These are phyloP conservation scores for Lycium ferocissimum DNA, from an alignment of 257 asterid species.

Conservation along the genomic window DNA sequence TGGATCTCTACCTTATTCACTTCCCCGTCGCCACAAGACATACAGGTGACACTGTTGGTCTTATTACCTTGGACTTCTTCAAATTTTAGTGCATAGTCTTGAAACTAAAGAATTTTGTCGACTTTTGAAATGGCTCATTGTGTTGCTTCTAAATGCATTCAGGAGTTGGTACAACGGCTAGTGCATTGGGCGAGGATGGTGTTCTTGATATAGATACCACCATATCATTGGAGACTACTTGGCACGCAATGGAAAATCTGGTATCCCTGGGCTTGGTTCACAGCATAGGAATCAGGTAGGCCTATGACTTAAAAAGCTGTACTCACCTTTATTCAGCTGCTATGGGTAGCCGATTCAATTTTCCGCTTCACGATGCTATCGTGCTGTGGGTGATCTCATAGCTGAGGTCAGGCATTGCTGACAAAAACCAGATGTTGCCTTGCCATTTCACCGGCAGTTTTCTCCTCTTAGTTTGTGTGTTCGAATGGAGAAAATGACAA, in stretches of 20 bases:
- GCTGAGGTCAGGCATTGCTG: background rate
- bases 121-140: background rate
- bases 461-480: background rate
- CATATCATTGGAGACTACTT: conserved; percentile 65
- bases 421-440: background rate
- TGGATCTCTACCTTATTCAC: conserved; percentile 70
- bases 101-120: background rate
- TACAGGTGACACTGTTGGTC: conserved; percentile 50
- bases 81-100: too few species aligned
- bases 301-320: background rate
- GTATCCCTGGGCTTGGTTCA: conserved; percentile 64
- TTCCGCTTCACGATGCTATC: background rate
- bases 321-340: background rate
- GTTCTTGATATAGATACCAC: conserved; percentile 68
- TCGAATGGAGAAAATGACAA: background rate
- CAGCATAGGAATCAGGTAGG: conserved; percentile 71
- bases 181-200: conserved; percentile 71
- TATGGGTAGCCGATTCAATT: background rate
- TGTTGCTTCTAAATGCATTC: conserved; percentile 25
- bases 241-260: conserved; percentile 70
- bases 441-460: background rate
- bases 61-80: background rate
- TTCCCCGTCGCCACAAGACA: conserved; percentile 74
- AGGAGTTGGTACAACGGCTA: conserved; percentile 63
- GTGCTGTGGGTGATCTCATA: background rate